phyloP scores from a whole-genome alignment of 2,329 filamentous ascomycete species.

The Botrytis galanthina region DNA sequence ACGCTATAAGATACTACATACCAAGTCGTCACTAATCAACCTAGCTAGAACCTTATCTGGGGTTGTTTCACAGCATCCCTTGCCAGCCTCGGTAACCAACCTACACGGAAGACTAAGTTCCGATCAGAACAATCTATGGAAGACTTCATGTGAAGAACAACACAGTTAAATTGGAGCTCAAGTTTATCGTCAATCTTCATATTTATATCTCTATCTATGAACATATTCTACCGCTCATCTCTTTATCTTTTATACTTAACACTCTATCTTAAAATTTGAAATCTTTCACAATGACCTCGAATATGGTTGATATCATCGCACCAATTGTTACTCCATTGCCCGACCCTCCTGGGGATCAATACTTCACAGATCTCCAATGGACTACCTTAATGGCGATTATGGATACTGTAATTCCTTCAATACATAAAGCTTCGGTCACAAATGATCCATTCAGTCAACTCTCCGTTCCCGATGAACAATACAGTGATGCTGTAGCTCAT shows the following conservation, averaged over 20 bases:
- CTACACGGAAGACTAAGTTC: not conserved
- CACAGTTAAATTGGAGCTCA: not conserved
- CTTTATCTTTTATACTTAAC: not conserved
- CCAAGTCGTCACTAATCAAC: too few relatives aligned
- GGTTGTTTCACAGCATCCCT: not conserved
- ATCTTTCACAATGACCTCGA: conserved; percentile 8
- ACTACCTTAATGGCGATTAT: conserved; percentile 52
- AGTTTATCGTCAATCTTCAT: not conserved
- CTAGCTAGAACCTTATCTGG: not conserved
- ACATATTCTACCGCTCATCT: not conserved
- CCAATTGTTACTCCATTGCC: conserved; percentile 33
- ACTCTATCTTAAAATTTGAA: not conserved
- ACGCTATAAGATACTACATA: too few relatives aligned
- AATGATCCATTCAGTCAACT: conserved; percentile 39
- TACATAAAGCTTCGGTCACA: conserved; percentile 43
- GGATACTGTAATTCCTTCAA: conserved; percentile 59
- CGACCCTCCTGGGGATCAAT: conserved; percentile 36
- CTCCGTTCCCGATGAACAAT: conserved; percentile 49
- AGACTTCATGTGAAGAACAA: not conserved
- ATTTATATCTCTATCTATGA: not conserved
- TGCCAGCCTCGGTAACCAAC: not conserved
- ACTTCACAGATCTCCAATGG: conserved; percentile 53
- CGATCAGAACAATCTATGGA: not conserved
- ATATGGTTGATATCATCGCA: conserved; percentile 19
- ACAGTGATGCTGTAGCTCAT: conserved; percentile 46